phyloP scores from a whole-genome alignment of 148 eudicot species.

The Rhododendron kiyosumense region DNA sequence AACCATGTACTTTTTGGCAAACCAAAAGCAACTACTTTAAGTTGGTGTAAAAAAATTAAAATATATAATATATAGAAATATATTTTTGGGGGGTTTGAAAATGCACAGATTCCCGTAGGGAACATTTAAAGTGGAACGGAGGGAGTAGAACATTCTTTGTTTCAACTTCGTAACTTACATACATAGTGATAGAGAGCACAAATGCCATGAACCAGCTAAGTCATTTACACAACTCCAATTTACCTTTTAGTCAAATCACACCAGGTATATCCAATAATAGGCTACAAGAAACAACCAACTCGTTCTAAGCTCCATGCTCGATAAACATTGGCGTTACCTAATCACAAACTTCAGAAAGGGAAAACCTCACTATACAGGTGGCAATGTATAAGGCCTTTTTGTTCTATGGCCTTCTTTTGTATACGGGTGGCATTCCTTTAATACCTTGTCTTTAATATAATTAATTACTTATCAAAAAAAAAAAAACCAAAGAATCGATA shows the following conservation, averaged over 20 bases:
- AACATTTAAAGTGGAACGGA: no score
- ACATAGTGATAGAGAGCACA: neutral
- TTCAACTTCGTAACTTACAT: neutral
- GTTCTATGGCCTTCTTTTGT: no score
- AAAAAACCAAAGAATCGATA: slow-evolving; percentile 40
- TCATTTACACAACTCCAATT: neutral
- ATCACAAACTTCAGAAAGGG: neutral
- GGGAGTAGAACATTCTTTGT: neutral
- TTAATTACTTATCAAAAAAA: no score
- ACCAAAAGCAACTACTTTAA: neutral
- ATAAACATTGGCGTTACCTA: neutral
- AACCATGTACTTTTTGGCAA: neutral
- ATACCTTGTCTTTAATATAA: no score
- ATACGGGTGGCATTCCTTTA: no score
- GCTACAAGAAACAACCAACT: neutral
- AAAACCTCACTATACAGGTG: neutral
- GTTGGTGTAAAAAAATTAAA: no score
- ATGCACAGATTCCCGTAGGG: no score
- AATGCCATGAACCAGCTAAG: neutral
- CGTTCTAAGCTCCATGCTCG: neutral
- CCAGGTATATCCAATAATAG: neutral
- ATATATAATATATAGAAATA: no score
- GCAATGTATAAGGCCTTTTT: no score
- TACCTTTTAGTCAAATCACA: neutral
- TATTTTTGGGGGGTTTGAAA: no score